phyloP scores from a whole-genome alignment of 805 yeast species.

The Wickerhamiella domercqiae region DNA sequence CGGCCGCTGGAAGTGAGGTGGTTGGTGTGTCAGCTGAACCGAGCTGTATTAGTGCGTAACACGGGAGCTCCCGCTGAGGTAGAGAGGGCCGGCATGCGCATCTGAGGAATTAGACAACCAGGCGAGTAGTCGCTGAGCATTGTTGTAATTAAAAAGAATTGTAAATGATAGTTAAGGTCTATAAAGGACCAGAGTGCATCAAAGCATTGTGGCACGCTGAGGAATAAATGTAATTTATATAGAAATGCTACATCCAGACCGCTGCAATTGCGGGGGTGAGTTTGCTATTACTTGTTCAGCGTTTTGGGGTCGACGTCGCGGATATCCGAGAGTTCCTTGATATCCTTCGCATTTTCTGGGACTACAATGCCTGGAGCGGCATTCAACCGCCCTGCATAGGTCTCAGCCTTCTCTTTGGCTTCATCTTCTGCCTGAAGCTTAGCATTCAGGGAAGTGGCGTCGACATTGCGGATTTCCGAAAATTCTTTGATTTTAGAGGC shows the following conservation, averaged over 20 bases:
- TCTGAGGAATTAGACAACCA: too few relatives aligned
- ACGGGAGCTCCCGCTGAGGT: too few relatives aligned
- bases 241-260: too few relatives aligned
- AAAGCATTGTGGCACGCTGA: too few relatives aligned
- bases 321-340: constrained; percentile 48
- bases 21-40: background rate
- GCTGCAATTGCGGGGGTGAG: too few relatives aligned
- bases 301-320: constrained; percentile 41
- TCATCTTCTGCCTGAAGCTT: constrained; percentile 21
- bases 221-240: too few relatives aligned
- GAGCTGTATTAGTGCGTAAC: too few relatives aligned
- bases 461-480: constrained; percentile 37
- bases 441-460: constrained; percentile 42
- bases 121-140: too few relatives aligned
- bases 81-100: too few relatives aligned
- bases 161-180: too few relatives aligned
- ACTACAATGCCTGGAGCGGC: constrained; percentile 66
- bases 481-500: constrained; percentile 55
- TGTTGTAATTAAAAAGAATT: too few relatives aligned
- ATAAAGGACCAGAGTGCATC: too few relatives aligned
- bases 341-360: constrained; percentile 45
- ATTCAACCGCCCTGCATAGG: background rate
- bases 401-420: constrained; percentile 37
- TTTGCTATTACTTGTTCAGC: constrained; percentile 28
- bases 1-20: background rate